Evolutionary conservation across 805 yeast species (phyloP).

Genomic region (Starmerella sp.): DNA sequence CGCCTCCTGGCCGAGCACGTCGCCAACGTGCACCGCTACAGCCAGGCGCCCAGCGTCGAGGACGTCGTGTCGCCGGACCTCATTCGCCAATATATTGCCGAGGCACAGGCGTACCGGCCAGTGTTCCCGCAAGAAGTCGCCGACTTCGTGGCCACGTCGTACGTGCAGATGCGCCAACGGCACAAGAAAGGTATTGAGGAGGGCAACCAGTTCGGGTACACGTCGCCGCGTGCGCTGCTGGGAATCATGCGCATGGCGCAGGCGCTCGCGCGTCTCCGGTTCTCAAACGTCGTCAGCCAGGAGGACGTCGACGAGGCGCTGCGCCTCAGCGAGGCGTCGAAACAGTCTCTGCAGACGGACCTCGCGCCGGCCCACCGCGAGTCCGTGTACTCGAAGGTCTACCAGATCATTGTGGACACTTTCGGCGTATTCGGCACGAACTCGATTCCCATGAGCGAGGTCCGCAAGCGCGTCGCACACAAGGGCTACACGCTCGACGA

Average conservation of each 20-base stretch:
- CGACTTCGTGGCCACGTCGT: constrained; percentile 72
- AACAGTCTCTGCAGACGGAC: constrained; percentile 54
- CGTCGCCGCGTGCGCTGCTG: constrained; percentile 88
- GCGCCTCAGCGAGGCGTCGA: constrained; percentile 75
- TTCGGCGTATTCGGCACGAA: constrained; percentile 24
- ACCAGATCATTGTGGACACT: constrained; percentile 54
- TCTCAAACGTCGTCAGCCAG: constrained; percentile 54
- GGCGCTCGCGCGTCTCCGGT: constrained; percentile 83
- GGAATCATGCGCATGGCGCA: constrained; percentile 89
- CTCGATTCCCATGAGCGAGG: constrained; percentile 36
- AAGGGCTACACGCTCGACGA: constrained; percentile 78
- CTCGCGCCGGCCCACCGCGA: constrained; percentile 33
- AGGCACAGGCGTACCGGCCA: constrained; percentile 79
- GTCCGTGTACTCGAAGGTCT: constrained; percentile 57
- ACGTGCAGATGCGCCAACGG: constrained; percentile 87
- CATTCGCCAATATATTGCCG: constrained; percentile 76
- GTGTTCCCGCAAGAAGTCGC: constrained; percentile 72
- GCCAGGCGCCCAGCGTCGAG: constrained; percentile 62
- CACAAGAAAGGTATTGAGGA: constrained; percentile 57
- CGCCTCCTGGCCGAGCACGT: constrained; percentile 86
- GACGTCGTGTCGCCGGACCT: constrained; percentile 68
- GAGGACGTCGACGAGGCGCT: constrained; percentile 94
- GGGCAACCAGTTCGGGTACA: constrained; percentile 67
- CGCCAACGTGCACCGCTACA: constrained; percentile 90
- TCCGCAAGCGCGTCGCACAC: constrained; percentile 56